A percentile compares a stretch with the other conserved stretches of the same genome.
These are phyloP conservation scores for Pulicaria dysenterica DNA, from an alignment of 129 eudicot species.

Conservation along the genomic window DNA sequence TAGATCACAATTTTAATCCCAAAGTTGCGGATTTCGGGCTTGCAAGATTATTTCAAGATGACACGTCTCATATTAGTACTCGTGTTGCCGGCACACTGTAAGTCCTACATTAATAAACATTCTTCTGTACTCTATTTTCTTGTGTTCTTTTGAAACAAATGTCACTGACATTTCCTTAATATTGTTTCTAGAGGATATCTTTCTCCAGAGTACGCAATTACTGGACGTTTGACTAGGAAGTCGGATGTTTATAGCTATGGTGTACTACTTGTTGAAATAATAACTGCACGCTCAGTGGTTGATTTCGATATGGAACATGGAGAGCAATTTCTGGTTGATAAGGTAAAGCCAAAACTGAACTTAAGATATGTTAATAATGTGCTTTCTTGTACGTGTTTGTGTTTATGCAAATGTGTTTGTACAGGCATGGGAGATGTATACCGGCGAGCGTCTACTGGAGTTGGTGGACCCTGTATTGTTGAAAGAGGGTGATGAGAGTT, in stretches of 20 bases:
- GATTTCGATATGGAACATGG: slow-evolving; percentile 64
- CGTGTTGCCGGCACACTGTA: slow-evolving; percentile 93
- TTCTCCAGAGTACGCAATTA: slow-evolving; percentile 84
- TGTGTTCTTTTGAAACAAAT: background rate
- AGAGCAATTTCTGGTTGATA: slow-evolving; percentile 75
- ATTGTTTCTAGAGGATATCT: slow-evolving; percentile 66
- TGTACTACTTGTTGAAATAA: slow-evolving; percentile 66
- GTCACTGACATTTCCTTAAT: slow-evolving; percentile 19
- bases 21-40: slow-evolving; percentile 90
- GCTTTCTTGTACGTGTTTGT: background rate
- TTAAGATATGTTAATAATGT: background rate
- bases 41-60: slow-evolving; percentile 63
- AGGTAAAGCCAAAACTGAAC: slow-evolving; percentile 42
- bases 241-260: slow-evolving; percentile 94
- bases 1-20: slow-evolving; percentile 65
- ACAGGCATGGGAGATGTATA: slow-evolving; percentile 79
- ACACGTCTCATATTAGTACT: slow-evolving; percentile 68
- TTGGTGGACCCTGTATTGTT: slow-evolving; percentile 58
- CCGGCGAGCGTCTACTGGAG: slow-evolving; percentile 39
- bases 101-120: slow-evolving; percentile 38
- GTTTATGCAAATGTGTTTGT: slow-evolving; percentile 12
- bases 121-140: slow-evolving; percentile 1
- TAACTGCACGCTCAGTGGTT: slow-evolving; percentile 63
- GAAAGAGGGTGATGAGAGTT: slow-evolving; percentile 50
- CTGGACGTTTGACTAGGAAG: slow-evolving; percentile 76